These are phyloP conservation scores for Asclepias syriaca DNA, from an alignment of 257 asterid species.

Conservation along the genomic window DNA sequence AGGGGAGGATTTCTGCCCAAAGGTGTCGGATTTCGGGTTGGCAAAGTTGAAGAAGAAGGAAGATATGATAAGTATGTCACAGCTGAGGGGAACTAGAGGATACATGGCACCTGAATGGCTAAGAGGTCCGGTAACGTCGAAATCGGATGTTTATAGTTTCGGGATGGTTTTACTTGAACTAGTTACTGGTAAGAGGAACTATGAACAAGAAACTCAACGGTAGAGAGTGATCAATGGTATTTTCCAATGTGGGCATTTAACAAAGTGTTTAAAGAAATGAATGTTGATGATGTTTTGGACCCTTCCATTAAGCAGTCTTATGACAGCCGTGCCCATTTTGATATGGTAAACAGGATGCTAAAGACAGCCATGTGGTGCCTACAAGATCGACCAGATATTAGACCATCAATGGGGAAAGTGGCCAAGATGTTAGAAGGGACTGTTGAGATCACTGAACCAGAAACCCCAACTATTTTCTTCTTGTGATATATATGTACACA, in stretches of 20 bases:
- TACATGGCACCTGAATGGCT: conserved; percentile 92
- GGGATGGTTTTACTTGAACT: conserved; percentile 75
- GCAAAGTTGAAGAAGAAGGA: conserved; percentile 81
- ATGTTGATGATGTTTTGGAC: conserved; percentile 66
- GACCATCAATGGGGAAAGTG: conserved; percentile 95
- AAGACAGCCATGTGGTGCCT: conserved; percentile 93
- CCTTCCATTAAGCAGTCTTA: conserved; percentile 47
- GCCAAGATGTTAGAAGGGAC: conserved; percentile 93
- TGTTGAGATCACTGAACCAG: conserved; percentile 68
- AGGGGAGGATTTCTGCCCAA: conserved; percentile 87
- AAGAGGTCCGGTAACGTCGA: conserved; percentile 61
- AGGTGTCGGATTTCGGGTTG: conserved; percentile 82
- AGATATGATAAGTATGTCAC: conserved; percentile 52
- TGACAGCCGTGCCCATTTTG: conserved; percentile 51
- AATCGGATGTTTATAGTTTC: conserved; percentile 80
- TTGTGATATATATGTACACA: conserved; percentile 2
- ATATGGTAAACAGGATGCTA: conserved; percentile 71
- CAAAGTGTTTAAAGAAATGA: conserved; percentile 58
- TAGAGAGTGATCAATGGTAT: conserved; percentile 72
- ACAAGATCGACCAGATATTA: conserved; percentile 54
- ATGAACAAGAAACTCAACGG: conserved; percentile 37
- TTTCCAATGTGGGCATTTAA: conserved; percentile 79
- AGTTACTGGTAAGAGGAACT: conserved; percentile 65
- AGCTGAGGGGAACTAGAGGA: conserved; percentile 70
- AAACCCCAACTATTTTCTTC: conserved; percentile 59